Base-by-base conservation (phyloP, 73 alveolate genomes). In the Urostyla sp. region DNA sequence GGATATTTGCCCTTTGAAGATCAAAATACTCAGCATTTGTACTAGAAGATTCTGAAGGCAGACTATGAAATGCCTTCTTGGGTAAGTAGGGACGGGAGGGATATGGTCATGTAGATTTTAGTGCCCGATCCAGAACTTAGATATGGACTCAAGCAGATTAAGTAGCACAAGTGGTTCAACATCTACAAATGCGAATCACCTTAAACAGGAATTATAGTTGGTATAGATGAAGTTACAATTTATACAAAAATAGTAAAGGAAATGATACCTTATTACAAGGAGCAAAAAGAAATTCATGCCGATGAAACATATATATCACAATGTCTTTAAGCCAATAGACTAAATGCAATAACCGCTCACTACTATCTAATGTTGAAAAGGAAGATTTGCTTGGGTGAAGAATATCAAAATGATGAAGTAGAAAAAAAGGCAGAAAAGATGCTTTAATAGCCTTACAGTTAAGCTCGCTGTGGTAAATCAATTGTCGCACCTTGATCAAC, bases 1-100 rank as follows among this genome's bases (percentile, higher is more conserved):
- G 97, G 97, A 44, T 92, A 94, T 54, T 75, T 94, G n/a, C 98
- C 98, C 20, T 94, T 94, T 83, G 94, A 89, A 58, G 97, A 83
- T 26, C 93, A 75, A 53, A 94, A 92, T 57, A 89, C 94, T 40
- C 52, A 75, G 31, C 52, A 75, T 44, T 73, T 91, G 44, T 55
- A 54, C 59, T 83, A 83, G 82, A 89, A 88, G 78, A 92, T 88
- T 40, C 48, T 85, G 24, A 79, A 79, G 55, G 79, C 91, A 23
- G 84, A 89, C 63, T 85, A 73, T 20, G 51, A 75, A 46, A 67
- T 90, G 35, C 99, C 99, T 0, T 85, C 81, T 56, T 89, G 72
- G 72, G 94, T 94, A 0, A 88, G 95, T 60, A 75, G 74, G 48
- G 92, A 85, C 30, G 98, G 91, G 0, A 73, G 79, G 48, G 98